Evolutionary conservation across 2,329 filamentous ascomycete species (phyloP).

Genomic region (Alternaria tenuissima): DNA sequence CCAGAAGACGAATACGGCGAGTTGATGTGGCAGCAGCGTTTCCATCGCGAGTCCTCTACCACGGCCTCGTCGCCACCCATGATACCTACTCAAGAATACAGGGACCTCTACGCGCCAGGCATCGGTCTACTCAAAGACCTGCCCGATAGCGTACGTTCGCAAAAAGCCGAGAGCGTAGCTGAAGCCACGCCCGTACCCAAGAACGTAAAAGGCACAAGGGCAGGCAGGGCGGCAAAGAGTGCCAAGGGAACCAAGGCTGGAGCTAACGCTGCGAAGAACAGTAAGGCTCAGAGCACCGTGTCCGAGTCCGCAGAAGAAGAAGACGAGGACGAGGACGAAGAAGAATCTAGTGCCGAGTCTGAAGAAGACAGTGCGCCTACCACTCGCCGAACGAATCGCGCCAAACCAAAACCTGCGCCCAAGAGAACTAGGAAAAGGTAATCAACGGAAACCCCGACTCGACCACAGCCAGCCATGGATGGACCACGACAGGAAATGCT

Average conservation of each 20-base stretch:
- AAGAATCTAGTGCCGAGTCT: conserved; percentile 42
- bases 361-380: conserved; percentile 45
- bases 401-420: conserved; percentile 34
- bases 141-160: conserved; percentile 36
- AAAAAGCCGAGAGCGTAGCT: conserved; percentile 40
- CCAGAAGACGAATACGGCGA: conserved; percentile 55
- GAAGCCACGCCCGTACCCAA: conserved; percentile 43
- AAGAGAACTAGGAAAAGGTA: conserved; percentile 43
- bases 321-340: conserved; percentile 43
- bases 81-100: conserved; percentile 44
- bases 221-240: conserved; percentile 35
- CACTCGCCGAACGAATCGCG: conserved; percentile 44
- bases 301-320: conserved; percentile 54
- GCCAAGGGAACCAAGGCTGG: conserved; percentile 34
- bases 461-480: too few species aligned
- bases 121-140: conserved; percentile 46
- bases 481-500: too few species aligned
- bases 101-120: conserved; percentile 41
- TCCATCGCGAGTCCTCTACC: conserved; percentile 38
- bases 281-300: conserved; percentile 42
- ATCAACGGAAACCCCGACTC: background rate
- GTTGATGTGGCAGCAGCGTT: conserved; percentile 55
- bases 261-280: conserved; percentile 35
- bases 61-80: conserved; percentile 42
- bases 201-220: conserved; percentile 38